These are phyloP conservation scores for Pichia paraexigua DNA, from an alignment of 805 yeast genomes.

Conservation along the genomic window DNA sequence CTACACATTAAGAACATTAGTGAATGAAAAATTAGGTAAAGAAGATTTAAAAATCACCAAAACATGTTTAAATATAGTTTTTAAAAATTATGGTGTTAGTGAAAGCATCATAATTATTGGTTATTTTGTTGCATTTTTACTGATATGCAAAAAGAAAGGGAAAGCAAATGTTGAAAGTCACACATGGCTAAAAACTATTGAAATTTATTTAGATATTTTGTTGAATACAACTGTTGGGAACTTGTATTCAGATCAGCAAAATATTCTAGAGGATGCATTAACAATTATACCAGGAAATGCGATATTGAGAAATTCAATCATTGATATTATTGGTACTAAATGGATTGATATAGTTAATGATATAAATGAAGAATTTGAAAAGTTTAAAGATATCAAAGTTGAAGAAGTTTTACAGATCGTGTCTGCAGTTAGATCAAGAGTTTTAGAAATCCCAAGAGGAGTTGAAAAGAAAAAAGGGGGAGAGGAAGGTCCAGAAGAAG, in stretches of 20 bases:
- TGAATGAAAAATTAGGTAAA: conserved; percentile 9
- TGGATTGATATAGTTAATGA: conserved; percentile 13
- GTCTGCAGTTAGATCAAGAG: conserved; percentile 49
- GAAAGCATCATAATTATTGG: conserved; percentile 22
- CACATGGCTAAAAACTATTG: conserved; percentile 10
- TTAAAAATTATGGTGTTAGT: conserved; percentile 13
- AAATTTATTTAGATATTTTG: conserved; percentile 29
- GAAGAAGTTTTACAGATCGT: conserved; percentile 16
- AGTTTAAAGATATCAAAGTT: conserved; percentile 3
- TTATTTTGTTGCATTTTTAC: conserved; percentile 19
- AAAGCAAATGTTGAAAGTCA: not conserved
- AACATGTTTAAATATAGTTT: conserved; percentile 9
- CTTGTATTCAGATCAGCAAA: conserved; percentile 22
- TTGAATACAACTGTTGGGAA: conserved; percentile 26
- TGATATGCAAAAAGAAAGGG: conserved; percentile 6
- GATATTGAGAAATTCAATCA: conserved; percentile 7
- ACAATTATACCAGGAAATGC: conserved; percentile 15
- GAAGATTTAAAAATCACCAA: conserved; percentile 17
- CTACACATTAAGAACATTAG: conserved; percentile 20
- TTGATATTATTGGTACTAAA: conserved; percentile 10
- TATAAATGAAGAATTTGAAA: conserved; percentile 13
- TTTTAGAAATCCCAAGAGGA: conserved; percentile 55
- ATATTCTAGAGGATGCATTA: conserved; percentile 18
- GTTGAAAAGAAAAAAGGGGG: not conserved
- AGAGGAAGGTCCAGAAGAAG: conserved; percentile 13